Percentiles rank a stretch among this genome's conserved stretches.
These are phyloP conservation scores for Sesbania bispinosa DNA, from an alignment of 306 rosid genomes.

Conservation along the genomic window DNA sequence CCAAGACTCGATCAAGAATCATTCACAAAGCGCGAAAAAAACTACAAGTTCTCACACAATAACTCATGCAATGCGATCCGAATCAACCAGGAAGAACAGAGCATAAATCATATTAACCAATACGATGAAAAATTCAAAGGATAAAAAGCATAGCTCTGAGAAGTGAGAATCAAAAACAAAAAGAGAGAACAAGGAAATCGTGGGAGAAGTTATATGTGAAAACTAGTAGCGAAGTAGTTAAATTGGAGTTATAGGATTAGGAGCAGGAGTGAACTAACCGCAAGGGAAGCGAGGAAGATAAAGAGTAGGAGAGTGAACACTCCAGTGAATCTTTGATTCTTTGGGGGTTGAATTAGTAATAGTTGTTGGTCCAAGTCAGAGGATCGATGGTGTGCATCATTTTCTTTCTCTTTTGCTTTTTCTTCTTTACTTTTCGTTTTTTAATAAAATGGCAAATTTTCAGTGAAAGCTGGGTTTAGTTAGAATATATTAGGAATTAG, in stretches of 20 bases:
- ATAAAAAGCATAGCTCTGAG: not conserved
- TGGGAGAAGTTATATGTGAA: not conserved
- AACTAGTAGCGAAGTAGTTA: not conserved
- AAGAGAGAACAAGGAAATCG: not conserved
- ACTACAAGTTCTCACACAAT: not conserved
- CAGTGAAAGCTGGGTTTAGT: not conserved
- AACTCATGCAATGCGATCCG: constrained; percentile 25
- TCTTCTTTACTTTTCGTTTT: constrained; percentile 20
- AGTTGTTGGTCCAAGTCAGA: constrained; percentile 17
- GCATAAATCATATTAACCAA: not conserved
- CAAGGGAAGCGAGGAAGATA: constrained; percentile 10
- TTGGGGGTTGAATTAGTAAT: not conserved
- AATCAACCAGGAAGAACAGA: not conserved
- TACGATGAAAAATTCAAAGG: not conserved
- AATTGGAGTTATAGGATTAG: not conserved
- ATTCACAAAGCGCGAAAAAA: not conserved
- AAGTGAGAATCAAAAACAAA: not conserved
- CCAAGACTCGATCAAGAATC: constrained; percentile 14
- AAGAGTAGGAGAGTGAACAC: constrained; percentile 10
- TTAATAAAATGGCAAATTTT: not conserved
- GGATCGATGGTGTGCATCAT: constrained; percentile 12
- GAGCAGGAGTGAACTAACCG: constrained; percentile 38
- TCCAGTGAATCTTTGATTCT: constrained; percentile 23
- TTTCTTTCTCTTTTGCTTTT: constrained; percentile 28
- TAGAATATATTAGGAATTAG: too few relatives aligned